phyloP scores from a whole-genome alignment of 2,329 filamentous ascomycete genomes.

The Colletotrichum tropicale region DNA sequence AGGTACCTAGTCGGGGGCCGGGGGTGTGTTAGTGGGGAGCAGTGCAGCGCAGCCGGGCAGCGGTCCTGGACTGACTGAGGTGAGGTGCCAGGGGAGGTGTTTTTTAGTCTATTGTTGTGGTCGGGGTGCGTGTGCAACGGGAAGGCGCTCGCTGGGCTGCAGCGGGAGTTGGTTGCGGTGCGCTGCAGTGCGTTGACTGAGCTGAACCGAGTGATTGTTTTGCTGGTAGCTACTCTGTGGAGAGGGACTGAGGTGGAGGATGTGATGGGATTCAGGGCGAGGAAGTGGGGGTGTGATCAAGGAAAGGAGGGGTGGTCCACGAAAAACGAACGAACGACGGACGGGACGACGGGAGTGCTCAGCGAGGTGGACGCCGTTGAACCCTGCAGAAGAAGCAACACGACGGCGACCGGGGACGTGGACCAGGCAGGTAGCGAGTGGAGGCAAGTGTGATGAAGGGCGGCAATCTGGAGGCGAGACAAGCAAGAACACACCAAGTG shows the following conservation, averaged over 20 bases:
- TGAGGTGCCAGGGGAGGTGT: not conserved
- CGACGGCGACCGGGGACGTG: not conserved
- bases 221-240: not conserved
- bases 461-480: conserved; percentile 5
- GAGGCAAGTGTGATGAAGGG: conserved; percentile 15
- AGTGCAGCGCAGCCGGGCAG: not conserved
- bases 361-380: not conserved
- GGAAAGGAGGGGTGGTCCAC: not conserved
- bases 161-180: not conserved
- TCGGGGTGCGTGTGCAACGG: not conserved
- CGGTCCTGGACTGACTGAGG: not conserved
- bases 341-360: conserved; percentile 2
- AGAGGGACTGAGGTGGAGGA: not conserved
- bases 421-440: not conserved
- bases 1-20: not conserved
- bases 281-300: conserved; percentile 5
- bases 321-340: not conserved
- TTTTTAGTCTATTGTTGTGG: not conserved
- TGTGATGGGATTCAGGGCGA: not conserved
- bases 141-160: not conserved
- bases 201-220: not conserved
- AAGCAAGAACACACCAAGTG: not conserved
- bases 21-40: not conserved
- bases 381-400: not conserved
- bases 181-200: not conserved